Percentiles rank a stretch among this genome's conserved stretches.
Evolutionary conservation across 805 yeast genomes (phyloP).

Genomic region (Starmerella potacharoeniae): DNA sequence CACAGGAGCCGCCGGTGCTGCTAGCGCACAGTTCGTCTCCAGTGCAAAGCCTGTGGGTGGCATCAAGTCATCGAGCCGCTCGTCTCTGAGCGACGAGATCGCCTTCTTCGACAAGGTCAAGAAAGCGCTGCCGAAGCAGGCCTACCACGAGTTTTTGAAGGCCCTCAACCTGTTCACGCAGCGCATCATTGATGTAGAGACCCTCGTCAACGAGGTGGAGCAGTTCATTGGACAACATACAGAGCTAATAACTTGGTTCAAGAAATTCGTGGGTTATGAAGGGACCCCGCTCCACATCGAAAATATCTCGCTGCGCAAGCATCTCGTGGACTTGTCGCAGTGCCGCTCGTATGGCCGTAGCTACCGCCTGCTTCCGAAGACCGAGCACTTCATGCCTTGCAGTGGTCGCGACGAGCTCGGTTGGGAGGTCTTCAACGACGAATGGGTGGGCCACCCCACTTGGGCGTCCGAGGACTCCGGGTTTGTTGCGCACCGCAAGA

Average conservation of each 20-base stretch:
- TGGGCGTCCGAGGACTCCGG: slow-evolving; percentile 99
- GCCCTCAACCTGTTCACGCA: slow-evolving; percentile 78
- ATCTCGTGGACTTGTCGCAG: slow-evolving; percentile 73
- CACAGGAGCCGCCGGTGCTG: neutral
- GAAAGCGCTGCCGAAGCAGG: slow-evolving; percentile 74
- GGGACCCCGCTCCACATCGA: slow-evolving; percentile 80
- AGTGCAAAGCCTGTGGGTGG: slow-evolving; percentile 55
- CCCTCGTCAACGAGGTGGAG: slow-evolving; percentile 73
- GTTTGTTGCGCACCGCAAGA: slow-evolving; percentile 95
- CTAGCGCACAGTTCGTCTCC: slow-evolving; percentile 46
- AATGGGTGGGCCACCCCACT: slow-evolving; percentile 99
- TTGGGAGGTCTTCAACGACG: slow-evolving; percentile 96
- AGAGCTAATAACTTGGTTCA: slow-evolving; percentile 84
- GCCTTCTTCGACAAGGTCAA: slow-evolving; percentile 86
- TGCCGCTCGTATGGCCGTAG: slow-evolving; percentile 95
- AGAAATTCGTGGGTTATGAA: slow-evolving; percentile 77
- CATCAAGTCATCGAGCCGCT: slow-evolving; percentile 33
- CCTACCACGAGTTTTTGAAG: slow-evolving; percentile 86
- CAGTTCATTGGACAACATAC: slow-evolving; percentile 71
- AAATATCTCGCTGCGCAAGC: slow-evolving; percentile 76
- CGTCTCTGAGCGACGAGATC: slow-evolving; percentile 64
- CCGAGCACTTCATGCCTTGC: slow-evolving; percentile 93
- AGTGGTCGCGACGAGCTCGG: slow-evolving; percentile 98
- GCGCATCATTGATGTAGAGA: slow-evolving; percentile 72
- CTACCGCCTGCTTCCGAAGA: slow-evolving; percentile 81